Evolutionary conservation across 441 rosid species (phyloP).

Genomic region (Populus hybrid): DNA sequence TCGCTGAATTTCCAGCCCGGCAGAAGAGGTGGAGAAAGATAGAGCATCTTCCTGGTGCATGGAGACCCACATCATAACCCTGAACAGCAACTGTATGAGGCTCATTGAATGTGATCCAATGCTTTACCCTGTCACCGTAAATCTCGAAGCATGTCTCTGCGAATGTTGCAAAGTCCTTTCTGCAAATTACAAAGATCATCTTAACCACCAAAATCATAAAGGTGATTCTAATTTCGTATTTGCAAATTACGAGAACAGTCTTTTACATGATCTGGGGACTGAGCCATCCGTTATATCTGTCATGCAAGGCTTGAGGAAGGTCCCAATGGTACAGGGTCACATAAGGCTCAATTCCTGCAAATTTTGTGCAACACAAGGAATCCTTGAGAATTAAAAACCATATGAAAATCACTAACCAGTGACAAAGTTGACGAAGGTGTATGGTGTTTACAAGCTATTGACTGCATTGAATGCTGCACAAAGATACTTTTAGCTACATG

Average conservation of each 20-base stretch:
- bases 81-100: constrained; percentile 32
- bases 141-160: constrained; percentile 32
- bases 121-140: constrained; percentile 35
- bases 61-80: constrained; percentile 34
- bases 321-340: constrained; percentile 45
- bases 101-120: constrained; percentile 41
- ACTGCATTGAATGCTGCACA: not conserved
- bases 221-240: not conserved
- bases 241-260: not conserved
- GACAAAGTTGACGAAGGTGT: not conserved
- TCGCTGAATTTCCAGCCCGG: constrained; percentile 29
- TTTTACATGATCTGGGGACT: constrained; percentile 29
- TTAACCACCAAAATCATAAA: not conserved
- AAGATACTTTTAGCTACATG: not conserved
- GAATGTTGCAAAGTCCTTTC: constrained; percentile 26
- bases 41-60: constrained; percentile 39
- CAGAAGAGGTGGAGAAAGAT: constrained; percentile 23
- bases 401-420: not conserved
- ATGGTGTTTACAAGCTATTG: not conserved
- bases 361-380: not conserved
- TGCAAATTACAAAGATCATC: not conserved
- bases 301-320: constrained; percentile 39
- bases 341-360: constrained; percentile 31
- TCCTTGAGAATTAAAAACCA: not conserved
- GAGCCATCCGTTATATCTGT: constrained; percentile 36